Base-by-base conservation (phyloP, 768 basidiomycete genomes). In the Serendipita sp. region DNA sequence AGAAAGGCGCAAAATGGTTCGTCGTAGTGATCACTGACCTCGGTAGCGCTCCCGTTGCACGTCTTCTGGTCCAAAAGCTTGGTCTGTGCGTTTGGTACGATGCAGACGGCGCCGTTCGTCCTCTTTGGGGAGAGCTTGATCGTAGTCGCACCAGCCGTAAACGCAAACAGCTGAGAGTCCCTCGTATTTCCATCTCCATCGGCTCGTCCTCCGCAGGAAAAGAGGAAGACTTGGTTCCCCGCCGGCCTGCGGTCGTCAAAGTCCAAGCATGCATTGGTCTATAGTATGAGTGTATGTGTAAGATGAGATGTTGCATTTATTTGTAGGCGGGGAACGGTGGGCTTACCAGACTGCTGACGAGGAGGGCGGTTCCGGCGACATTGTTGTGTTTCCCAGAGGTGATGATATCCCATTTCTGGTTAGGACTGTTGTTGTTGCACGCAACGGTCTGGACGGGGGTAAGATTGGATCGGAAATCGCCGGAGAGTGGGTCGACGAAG, bases 191-290 rank as follows among this genome's bases (percentile, higher is more conserved):
- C 62, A 5, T 42, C 62, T 16, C 62, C 62, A 43, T 63, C 62
- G 24, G 62, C 62, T 13, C 62, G 51, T 16, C 62, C 62, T 20
- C 62, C 62, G 41, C 62, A 63, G 7, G 62, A 63, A 34, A 63
- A 63, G 31, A 63, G 62, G 11, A 63, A 41, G 20, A 63, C 62
- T 43, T 63, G 62, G 56, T 63, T 63, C 4, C 62, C 62, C 7
- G 62, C 26, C 43, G 42, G 22, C 26, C 62, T 42, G 13, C 62
- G 42, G 26, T 45, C 43, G 45, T 62, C 62, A 45, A 63, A 45
- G 53, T 63, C 58, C 16, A 63, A 30, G 41, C 62, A 63, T 28
- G 45, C 62, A n/a, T 63, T 62, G 4, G 62, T 63, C 22, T 50
- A 17, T 50, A 7, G 11, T 22, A 28, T n/a, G 45, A 5, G 14